A percentile compares a stretch with the other conserved stretches of the same genome.
Evolutionary conservation across 352 stramenopile species (phyloP).

Genomic region (Globisporangium perplexum): DNA sequence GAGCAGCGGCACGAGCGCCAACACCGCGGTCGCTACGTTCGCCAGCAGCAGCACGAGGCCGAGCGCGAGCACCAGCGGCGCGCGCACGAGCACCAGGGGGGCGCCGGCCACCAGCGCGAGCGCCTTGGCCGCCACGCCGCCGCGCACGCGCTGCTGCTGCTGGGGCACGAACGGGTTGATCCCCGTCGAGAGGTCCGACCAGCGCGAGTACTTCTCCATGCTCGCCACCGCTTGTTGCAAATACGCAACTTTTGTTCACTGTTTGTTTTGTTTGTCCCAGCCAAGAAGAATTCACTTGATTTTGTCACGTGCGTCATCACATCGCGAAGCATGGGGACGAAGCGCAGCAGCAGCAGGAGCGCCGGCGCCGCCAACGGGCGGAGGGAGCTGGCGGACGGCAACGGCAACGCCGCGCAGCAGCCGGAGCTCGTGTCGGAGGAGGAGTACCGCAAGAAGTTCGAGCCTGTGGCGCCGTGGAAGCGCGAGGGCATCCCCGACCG

Average conservation of each 20-base stretch:
- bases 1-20: conserved; percentile 60
- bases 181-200: conserved; percentile 78
- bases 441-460: conserved; percentile 55
- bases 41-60: conserved; percentile 32
- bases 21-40: conserved; percentile 47
- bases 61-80: conserved; percentile 42
- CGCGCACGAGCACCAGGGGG: conserved; percentile 40
- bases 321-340: too few species aligned
- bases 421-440: conserved; percentile 36
- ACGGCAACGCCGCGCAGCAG: neutral
- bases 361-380: too few species aligned
- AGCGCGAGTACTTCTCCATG: conserved; percentile 87
- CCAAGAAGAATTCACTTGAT: too few species aligned
- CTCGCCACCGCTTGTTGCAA: too few species aligned
- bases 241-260: too few species aligned
- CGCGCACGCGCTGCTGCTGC: conserved; percentile 41
- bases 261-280: too few species aligned
- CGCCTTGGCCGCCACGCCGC: conserved; percentile 27
- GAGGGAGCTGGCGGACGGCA: too few species aligned
- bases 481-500: conserved; percentile 76
- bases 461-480: conserved; percentile 80
- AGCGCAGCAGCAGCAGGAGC: too few species aligned
- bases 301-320: too few species aligned
- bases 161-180: conserved; percentile 86
- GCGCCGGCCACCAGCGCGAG: conserved; percentile 41